Evolutionary conservation across 768 basidiomycete genomes (phyloP).

Genomic region (Galerina marginata): DNA sequence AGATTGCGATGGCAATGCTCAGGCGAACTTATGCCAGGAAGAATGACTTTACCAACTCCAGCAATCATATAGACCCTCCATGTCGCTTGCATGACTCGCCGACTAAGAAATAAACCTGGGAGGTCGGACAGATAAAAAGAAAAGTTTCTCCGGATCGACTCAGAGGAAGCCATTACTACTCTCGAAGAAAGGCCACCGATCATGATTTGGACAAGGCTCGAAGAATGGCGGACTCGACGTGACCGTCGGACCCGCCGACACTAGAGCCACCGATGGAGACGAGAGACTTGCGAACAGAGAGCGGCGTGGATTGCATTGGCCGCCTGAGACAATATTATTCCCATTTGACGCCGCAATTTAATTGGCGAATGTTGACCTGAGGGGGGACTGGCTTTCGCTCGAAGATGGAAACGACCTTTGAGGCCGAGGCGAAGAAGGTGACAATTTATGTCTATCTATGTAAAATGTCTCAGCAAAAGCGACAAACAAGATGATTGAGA

Average conservation of each 20-base stretch:
- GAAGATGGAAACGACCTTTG: conserved; percentile 48
- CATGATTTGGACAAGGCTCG: conserved; percentile 20
- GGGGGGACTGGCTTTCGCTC: conserved; percentile 42
- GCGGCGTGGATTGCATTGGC: conserved; percentile 32
- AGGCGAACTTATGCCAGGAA: conserved; percentile 37
- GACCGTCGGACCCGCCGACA: conserved; percentile 50
- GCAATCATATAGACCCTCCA: conserved; percentile 40
- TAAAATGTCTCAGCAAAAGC: background rate
- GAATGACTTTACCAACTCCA: conserved; percentile 35
- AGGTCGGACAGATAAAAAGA: conserved; percentile 9
- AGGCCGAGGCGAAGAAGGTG: conserved; percentile 49
- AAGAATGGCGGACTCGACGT: conserved; percentile 36
- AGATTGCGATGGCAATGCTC: conserved; percentile 27
- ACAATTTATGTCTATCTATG: conserved; percentile 46
- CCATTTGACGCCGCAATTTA: conserved; percentile 47
- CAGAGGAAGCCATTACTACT: conserved; percentile 9
- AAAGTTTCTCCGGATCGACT: conserved; percentile 10
- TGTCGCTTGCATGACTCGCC: conserved; percentile 37
- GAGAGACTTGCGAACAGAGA: conserved; percentile 32
- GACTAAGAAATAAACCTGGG: conserved; percentile 23
- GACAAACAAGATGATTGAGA: background rate
- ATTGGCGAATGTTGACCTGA: conserved; percentile 38
- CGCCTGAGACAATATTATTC: conserved; percentile 40
- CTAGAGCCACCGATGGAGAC: conserved; percentile 49
- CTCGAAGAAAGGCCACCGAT: conserved; percentile 43